These are phyloP conservation scores for Sedum album DNA, from an alignment of 164 flowering plant genomes.

Conservation along the genomic window DNA sequence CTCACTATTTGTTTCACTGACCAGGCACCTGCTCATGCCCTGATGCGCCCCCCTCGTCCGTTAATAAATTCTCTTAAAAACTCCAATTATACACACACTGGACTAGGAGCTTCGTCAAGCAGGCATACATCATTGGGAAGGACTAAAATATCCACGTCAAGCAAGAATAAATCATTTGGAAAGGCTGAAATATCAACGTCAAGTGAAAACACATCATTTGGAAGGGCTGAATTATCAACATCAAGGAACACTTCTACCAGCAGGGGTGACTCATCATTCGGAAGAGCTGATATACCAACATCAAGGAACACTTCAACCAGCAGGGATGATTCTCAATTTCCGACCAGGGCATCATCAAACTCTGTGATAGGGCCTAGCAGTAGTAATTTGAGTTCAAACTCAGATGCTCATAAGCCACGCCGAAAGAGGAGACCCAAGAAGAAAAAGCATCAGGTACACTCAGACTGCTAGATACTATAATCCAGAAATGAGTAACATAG, in stretches of 20 bases:
- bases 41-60: constrained; percentile 89
- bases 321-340: constrained; percentile 28
- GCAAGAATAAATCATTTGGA: constrained; percentile 26
- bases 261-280: constrained; percentile 19
- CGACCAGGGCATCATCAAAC: constrained; percentile 38
- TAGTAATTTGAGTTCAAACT: constrained; percentile 78
- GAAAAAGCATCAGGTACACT: constrained; percentile 60
- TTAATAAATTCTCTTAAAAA: constrained; percentile 27
- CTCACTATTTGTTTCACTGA: constrained; percentile 26
- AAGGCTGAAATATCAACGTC: constrained; percentile 45
- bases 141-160: constrained; percentile 35
- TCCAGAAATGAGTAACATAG: too few species aligned
- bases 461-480: background rate
- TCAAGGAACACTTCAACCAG: constrained; percentile 56
- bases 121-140: constrained; percentile 29
- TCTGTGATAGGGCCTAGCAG: constrained; percentile 52
- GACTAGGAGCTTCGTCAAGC: constrained; percentile 44
- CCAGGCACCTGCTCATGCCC: constrained; percentile 63
- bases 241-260: constrained; percentile 56
- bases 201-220: constrained; percentile 52
- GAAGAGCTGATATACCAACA: constrained; percentile 37
- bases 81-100: constrained; percentile 27
- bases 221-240: too few species aligned
- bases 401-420: constrained; percentile 89
- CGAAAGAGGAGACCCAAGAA: constrained; percentile 97